Evolutionary conservation across 2,329 filamentous ascomycete species (phyloP), one percentile per base, ranked within the genome.

Genomic region (Exophiala xenobiotica): DNA sequence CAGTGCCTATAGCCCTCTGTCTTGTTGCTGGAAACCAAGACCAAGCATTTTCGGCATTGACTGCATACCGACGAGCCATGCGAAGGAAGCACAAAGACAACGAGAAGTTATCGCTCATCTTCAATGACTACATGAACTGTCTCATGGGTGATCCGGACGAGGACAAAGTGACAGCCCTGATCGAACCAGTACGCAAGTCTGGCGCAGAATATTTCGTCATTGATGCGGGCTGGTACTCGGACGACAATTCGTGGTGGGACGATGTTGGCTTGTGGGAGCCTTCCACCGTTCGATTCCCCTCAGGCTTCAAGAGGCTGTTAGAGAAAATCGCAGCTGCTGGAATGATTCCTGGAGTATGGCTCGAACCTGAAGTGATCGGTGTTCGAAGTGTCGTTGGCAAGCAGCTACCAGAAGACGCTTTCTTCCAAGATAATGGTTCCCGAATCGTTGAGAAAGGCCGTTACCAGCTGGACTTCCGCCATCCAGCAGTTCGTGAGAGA

Each of bases 71-170:
- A 6, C 63, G 68, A 1, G 51, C 27, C 3, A 67, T 68, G 7
- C 57, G 65, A 3, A 56, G 65, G 2, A 49, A 50, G 1, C 67
- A 70, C 40, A 22, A 20, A 0, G 68, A 70, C 48, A 64, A 67
- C 42, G 47, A 61, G 8, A 39, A 27, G 1, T 42, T 70, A 0
- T 63, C 65, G 0, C 60, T 70, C 26, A 65, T 71, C 18, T 70
- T 70, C 60, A 71, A 71, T 53, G 67, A 71, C 46, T 70, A 69
- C 41, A 71, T 70, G 68, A 71, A 70, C 51, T 71, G 68, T 31
- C 59, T 70, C 3, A 70, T 70, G 67, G 68, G 68, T 1, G 66
- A 71, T 46, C 65, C 64, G 0, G 65, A 67, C 14, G 69, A 69
- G 8, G 47, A 63, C 0, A 66, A 68, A 20, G 61, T 73, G 12